Evolutionary conservation across 2,329 filamentous ascomycete genomes (phyloP), one percentile per base, ranked within the genome.

Genomic region (Laburnicola sp.): DNA sequence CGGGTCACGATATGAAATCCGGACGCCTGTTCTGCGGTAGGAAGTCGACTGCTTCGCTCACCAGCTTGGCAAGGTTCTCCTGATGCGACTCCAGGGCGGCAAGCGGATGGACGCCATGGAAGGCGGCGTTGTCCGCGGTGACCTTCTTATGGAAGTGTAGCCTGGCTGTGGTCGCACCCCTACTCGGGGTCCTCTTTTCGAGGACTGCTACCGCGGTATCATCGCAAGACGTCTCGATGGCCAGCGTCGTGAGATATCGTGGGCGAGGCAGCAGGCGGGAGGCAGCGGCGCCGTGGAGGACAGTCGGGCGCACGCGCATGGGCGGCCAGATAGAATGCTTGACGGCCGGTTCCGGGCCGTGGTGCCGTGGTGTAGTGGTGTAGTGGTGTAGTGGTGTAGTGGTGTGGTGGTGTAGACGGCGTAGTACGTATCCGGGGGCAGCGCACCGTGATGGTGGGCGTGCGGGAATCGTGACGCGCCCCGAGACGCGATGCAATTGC

Each of bases 1-100:
- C 93, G 82, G 5, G 94, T 97, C 11, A 89, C 92, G 89, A 84
- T n/a, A 99, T 80, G 56, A 97, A 88, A 74, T 97, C 89, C 0
- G 90, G 91, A 36, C 38, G 51, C 54, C 35, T 50, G 56, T n/a
- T 34, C 21, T 6, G 9, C 0, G 82, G 82, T 2, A 94, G 77
- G 30, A 74, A 67, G 2, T 69, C 60, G 9, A 94, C 69, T 1
- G 89, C 87, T 54, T 82, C 80, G 42, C 80, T 73, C 23, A 97
- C 76, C 11, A 97, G 81, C 0, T 74, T 76, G 3, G 86, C 86
- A 3, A 97, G 80, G 45, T 83, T 82, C 28, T 80, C 74, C 60
- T 88, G 86, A 71, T 99, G 94, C 3, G 88, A 90, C 59, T 84
- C 77, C 16, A 92, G 82, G 5, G 93, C 86, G 5, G 85, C 77